Evolutionary conservation across 2,329 filamentous ascomycete species (phyloP), one percentile per base, ranked within the genome.

Genomic region (Saccharata proteae): DNA sequence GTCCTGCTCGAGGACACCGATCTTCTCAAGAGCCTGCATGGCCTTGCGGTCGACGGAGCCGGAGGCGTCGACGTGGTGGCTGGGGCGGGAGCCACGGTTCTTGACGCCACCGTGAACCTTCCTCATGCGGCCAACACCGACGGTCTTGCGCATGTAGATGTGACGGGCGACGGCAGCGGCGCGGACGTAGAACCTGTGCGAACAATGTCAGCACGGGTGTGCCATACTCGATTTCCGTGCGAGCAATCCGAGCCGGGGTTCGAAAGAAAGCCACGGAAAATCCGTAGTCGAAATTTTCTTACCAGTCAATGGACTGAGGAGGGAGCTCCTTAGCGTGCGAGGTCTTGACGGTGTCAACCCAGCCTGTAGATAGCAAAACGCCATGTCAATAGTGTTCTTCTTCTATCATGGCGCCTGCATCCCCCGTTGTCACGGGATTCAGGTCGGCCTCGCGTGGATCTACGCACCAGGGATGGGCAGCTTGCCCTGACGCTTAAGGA

Each of bases 321-420:
- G 88, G 88, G 52, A 98, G 81, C 74, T 98, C 90, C 69, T 93
- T 93, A 62, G 81, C 80, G 61, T 79, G 74, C 56, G 18, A 14
- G 52, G 88, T 94, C 81, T 98, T 98, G 71, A 96, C 90, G 58
- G 88, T 94, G 64, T 98, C 90, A 64, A 94, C 88, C 88, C 88
- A 96, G 72, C 84, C 85, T 92, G 62, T 64, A 66, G 61, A 63
- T 57, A 54, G 52, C 18, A 35, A 26, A 26, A 29, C 30, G 31
- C 25, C 36, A 43, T 42, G 43, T 63, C 54, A 63, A 58, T 53
- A 48, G 52, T 43, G 47, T 47, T 40, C 39, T 20, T 26, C 25
- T 23, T 25, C 36, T 33, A 34, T 44, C 38, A 39, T 45, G 58
- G 59, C 62, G 62, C 62, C 61, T 62, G 62, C 55, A 58, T 60